Evolutionary conservation across 2,329 filamentous ascomycete genomes (phyloP), one percentile per base, ranked within the genome.

Genomic region (Phialophora tarda): DNA sequence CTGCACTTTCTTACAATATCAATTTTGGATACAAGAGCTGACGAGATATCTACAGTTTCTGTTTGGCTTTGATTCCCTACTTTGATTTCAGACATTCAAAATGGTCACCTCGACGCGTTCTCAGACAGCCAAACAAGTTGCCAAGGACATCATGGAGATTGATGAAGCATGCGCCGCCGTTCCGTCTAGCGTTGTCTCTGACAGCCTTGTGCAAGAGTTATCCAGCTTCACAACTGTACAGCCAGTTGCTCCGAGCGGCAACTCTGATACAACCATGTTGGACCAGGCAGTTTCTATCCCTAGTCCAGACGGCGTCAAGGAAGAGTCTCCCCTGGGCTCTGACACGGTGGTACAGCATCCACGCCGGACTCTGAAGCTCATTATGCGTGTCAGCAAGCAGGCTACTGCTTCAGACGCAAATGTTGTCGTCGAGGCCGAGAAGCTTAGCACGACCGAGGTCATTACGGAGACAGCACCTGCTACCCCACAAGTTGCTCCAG

Each of bases 21-120:
- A n/a, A 7, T 44, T n/a, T 44, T 44, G 38, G 48, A 28, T 10
- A 10, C 21, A 14, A 44, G 30, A 30, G 12, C 59, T 62, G 24
- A 62, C 48, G 51, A 17, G 5, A 59, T 59, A 24, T 24, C 17
- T 48, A 50, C 26, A 30, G 44, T 38, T 54, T 38, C 32, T 8
- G n/a, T 54, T 30, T 28, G 23, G 28, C 30, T 47, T 48, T 59
- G 5, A 21, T 44, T 59, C 47, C 8, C 48, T 4, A 8, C 0
- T 41, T 28, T 23, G 28, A n/a, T 32, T 34, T 54, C 26, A 21
- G 53, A 7, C 28, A 41, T 11, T 34, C 63, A 67, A 38, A 4
- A 67, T 67, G 65, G 62, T 62, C 38, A 44, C 17, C 7, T 56
- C 41, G 8, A 67, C 65, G 58, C 58, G 65, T 10, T 44, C 57